These are phyloP conservation scores for Fomitopsis serialis DNA, from an alignment of 768 basidiomycete species.

Conservation along the genomic window DNA sequence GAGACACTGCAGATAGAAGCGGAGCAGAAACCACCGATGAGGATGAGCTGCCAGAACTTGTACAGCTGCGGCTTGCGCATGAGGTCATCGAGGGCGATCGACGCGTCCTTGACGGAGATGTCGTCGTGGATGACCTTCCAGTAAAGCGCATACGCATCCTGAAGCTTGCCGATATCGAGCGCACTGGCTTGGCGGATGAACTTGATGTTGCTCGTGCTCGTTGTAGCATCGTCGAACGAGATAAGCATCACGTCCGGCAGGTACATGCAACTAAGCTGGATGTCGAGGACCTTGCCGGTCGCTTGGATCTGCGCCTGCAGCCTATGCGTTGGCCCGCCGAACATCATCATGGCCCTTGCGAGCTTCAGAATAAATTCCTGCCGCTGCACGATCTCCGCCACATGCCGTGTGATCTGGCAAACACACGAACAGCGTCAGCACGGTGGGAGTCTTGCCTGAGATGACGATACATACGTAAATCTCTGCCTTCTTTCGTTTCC, in stretches of 20 bases:
- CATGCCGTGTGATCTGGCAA: conserved; percentile 71
- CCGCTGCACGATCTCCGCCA: conserved; percentile 74
- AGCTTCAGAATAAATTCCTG: conserved; percentile 86
- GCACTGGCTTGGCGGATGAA: conserved; percentile 68
- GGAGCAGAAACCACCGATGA: conserved; percentile 77
- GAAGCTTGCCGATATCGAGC: conserved; percentile 73
- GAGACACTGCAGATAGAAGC: conserved; percentile 67
- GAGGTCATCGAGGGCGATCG: conserved; percentile 59
- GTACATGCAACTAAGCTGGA: conserved; percentile 71
- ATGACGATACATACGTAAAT: conserved; percentile 54
- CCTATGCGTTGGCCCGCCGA: conserved; percentile 79
- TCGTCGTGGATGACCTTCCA: conserved; percentile 87
- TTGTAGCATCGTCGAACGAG: conserved; percentile 75
- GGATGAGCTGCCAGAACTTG: conserved; percentile 49
- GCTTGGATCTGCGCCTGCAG: conserved; percentile 78
- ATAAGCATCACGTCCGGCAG: conserved; percentile 73
- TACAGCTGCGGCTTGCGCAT: conserved; percentile 68
- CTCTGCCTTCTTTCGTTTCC: conserved; percentile 62
- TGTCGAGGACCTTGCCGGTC: conserved; percentile 73
- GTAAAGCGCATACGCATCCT: conserved; percentile 64
- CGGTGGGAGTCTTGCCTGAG: not conserved
- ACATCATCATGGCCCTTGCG: conserved; percentile 85
- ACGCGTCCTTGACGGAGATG: conserved; percentile 69
- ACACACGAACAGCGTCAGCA: not conserved
- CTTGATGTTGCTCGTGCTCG: conserved; percentile 78